Evolutionary conservation across 2,329 filamentous ascomycete species (phyloP).

Genomic region (Teratosphaeria epicoccoides): DNA sequence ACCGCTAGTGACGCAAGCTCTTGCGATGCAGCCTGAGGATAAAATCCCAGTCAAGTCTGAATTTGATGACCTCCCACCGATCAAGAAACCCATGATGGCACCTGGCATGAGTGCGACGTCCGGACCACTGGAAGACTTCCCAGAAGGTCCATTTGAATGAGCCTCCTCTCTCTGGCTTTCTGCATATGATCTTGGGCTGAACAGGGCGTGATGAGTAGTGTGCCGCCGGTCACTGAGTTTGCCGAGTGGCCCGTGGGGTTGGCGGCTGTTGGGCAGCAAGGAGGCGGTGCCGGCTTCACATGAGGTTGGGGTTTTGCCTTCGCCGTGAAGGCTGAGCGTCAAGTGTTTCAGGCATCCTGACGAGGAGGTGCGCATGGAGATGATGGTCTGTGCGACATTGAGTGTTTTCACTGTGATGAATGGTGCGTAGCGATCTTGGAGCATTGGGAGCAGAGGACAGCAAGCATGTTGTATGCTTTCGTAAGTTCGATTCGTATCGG

Average conservation of each 20-base stretch:
- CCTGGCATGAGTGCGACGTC: conserved; percentile 25
- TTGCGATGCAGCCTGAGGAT: conserved; percentile 9
- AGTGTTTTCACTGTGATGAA: not conserved
- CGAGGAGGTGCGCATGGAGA: too few relatives aligned
- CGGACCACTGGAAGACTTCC: conserved; percentile 23
- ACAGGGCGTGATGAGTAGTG: not conserved
- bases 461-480: not conserved
- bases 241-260: too few relatives aligned
- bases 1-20: not conserved
- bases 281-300: not conserved
- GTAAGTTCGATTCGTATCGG: not conserved
- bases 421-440: not conserved
- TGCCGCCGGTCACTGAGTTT: not conserved
- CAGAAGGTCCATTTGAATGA: conserved; percentile 5
- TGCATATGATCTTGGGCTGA: not conserved
- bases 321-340: not conserved
- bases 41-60: conserved; percentile 17
- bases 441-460: not conserved
- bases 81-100: conserved; percentile 10
- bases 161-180: not conserved
- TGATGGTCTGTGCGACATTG: too few relatives aligned
- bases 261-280: not conserved
- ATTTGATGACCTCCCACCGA: conserved; percentile 5
- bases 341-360: too few relatives aligned
- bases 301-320: not conserved